Evolutionary conservation across 768 basidiomycete species (phyloP), one percentile per base, ranked within the genome.

Genomic region (Xerocomus potaroensis): DNA sequence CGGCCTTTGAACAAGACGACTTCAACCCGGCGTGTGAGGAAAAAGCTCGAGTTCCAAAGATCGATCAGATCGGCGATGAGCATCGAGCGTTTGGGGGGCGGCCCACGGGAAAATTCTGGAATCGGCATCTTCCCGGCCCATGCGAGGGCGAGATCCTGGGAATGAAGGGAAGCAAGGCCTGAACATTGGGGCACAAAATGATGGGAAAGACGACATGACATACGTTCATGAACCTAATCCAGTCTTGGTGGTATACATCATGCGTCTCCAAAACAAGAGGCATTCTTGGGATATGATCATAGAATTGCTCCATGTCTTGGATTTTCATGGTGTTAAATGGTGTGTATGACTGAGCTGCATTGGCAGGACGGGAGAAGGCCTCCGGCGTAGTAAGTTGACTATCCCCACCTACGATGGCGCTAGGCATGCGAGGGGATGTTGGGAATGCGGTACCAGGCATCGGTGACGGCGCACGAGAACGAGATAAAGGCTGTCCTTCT

Each of bases 121-220:
- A 85, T 75, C 3, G 87, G 87, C 45, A 90, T 73, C 50, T 77
- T 79, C n/a, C 84, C 84, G 15, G 77, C 73, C 89, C 89, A 92
- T 0, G 84, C 81, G 21, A 84, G 72, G 9, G 78, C 74, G 19
- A 92, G 61, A 60, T 91, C 89, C 85, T 90, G 48, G 10, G 19
- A n/a, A 22, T 1, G 0, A 22, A 21, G n/a, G n/a, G n/a, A 5
- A 31, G 10, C 38, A 24, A 10, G 18, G n/a, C 14, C 44, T 37
- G 31, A 47, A 22, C 7, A 26, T 29, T 18, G 5, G 18, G 10
- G n/a, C 15, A 15, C 1, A 8, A 36, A n/a, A 29, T 1, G 1
- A 11, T 5, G 22, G 32, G 3, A 32, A 41, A 16, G 14, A 16
- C 70, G 74, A 72, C 77, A 11, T 71, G 74, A 72, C 77, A 11